A percentile compares a stretch with the other conserved stretches of the same genome.
These are phyloP conservation scores for Juncus inflexus DNA, from an alignment of 176 grass and related monocot species.

Conservation along the genomic window DNA sequence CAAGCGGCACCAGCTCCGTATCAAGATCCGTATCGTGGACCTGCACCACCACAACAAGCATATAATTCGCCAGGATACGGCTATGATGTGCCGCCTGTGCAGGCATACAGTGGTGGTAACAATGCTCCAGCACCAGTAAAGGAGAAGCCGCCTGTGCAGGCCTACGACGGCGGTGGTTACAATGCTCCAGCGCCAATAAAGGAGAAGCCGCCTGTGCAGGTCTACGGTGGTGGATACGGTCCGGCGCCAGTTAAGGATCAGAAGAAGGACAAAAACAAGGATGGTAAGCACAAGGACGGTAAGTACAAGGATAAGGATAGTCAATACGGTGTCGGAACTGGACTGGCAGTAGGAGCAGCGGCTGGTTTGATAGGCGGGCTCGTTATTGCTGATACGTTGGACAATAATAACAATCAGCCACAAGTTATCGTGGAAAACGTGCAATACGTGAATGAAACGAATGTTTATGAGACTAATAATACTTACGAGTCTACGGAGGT, in stretches of 20 bases:
- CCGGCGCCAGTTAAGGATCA: not conserved
- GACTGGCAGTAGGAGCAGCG: constrained; percentile 49
- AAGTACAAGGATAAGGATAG: no score
- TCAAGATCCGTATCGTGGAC: constrained; percentile 2
- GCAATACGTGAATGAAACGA: constrained; percentile 29
- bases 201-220: not conserved
- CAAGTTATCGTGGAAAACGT: constrained; percentile 38
- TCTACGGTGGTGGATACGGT: no score
- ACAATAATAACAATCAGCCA: constrained; percentile 51
- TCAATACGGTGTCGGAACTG: constrained; percentile 41
- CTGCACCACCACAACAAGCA: not conserved
- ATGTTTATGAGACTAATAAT: constrained; percentile 14
- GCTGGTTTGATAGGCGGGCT: constrained; percentile 55
- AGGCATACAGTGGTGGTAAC: not conserved
- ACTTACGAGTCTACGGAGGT: not conserved
- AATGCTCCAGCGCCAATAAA: not conserved
- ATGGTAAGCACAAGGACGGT: no score
- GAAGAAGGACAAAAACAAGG: constrained; percentile 29
- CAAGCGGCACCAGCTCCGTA: no score
- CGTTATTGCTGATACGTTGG: constrained; percentile 44
- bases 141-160: not conserved
- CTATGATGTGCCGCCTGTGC: not conserved
- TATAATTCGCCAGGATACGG: constrained; percentile 1
- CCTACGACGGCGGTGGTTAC: not conserved
- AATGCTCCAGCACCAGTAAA: not conserved